Evolutionary conservation across 805 yeast species (phyloP), one percentile per base, ranked within the genome.

Genomic region (Kuraishia hungarica): DNA sequence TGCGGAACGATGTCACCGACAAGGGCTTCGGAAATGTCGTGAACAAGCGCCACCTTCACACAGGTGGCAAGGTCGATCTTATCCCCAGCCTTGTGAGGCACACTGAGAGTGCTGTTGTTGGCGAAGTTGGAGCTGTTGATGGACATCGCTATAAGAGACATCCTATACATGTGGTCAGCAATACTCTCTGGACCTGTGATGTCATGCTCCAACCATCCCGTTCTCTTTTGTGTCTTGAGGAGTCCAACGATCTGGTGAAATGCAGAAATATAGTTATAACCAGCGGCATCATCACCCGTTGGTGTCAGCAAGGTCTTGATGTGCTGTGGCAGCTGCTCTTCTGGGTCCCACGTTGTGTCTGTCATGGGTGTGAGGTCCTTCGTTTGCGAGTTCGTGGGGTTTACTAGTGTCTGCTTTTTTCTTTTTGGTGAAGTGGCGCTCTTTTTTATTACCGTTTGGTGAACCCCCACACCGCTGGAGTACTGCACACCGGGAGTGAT

Each of bases 81-180:
- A n/a, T 70, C 68, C 53, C 28, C 21, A 10, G 26, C 50, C 51
- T 49, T 49, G 28, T 49, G 51, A 22, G 51, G 10, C 19, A 29
- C 20, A 19, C 39, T 19, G 19, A 49, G 4, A 19, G 28, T 77
- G 71, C 28, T 72, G 70, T 50, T 55, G 19, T 58, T 58, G 6
- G 49, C 51, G 26, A 57, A 54, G 13, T 58, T 56, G 24, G 58
- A 60, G 15, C 57, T 61, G 20, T 81, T 80, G 49, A 89, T 77
- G 23, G 90, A 69, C 86, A 91, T 81, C 22, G 93, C 76, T 49
- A 90, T 82, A 21, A 92, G 74, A 4, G 90, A 83, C 97, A 93
- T 92, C 56, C 99, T 77, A 67, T 93, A 92, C 97, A 92, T 92
- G 69, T 93, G 97, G 70, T 92, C 97, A n/a, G 89, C 80, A 53